These are phyloP conservation scores for Apiospora kogelbergensis DNA, from an alignment of 2,329 filamentous ascomycete species.

Conservation along the genomic window DNA sequence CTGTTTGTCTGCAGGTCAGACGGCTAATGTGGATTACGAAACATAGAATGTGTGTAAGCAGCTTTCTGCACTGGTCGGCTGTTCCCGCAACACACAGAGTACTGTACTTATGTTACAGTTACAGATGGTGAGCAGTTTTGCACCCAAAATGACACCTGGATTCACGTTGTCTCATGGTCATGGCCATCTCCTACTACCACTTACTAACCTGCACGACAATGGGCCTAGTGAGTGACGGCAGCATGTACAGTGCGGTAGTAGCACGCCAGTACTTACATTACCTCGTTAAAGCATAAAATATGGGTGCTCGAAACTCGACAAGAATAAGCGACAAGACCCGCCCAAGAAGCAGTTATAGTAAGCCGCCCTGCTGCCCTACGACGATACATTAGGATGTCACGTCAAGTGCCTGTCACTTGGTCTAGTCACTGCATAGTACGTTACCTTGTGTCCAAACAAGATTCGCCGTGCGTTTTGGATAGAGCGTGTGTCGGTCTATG, in stretches of 20 bases:
- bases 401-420: neutral
- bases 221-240: neutral
- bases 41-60: conserved; percentile 2
- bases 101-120: neutral
- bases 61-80: neutral
- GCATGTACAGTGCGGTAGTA: neutral
- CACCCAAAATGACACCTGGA: neutral
- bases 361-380: neutral
- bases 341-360: too few relatives aligned
- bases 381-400: neutral
- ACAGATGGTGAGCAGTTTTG: neutral
- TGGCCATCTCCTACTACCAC: neutral
- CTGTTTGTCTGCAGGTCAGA: neutral
- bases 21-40: conserved; percentile 4
- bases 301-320: neutral
- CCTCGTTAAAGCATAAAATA: neutral
- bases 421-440: neutral
- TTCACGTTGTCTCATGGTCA: neutral
- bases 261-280: neutral
- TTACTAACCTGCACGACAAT: too few relatives aligned
- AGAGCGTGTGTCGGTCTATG: neutral
- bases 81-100: neutral
- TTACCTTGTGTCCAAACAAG: neutral
- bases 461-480: neutral
- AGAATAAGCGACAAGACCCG: neutral